These are phyloP conservation scores for Penicillium salamii DNA, from an alignment of 495 filamentous ascomycete species.

Conservation along the genomic window DNA sequence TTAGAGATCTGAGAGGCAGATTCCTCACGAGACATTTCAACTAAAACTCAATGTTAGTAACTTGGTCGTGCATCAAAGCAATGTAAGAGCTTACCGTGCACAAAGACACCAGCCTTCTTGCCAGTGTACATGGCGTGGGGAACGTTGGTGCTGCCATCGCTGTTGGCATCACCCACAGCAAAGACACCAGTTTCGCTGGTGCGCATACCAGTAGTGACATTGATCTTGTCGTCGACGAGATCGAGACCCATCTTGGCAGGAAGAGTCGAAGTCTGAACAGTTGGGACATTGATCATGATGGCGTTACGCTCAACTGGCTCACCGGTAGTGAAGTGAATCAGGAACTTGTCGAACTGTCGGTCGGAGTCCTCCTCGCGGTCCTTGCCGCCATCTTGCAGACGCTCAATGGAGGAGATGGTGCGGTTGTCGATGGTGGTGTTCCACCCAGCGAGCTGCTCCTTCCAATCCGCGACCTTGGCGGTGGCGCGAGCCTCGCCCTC, in stretches of 20 bases:
- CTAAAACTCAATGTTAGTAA: slow-evolving; percentile 13
- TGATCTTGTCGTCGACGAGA: slow-evolving; percentile 44
- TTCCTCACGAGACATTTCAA: slow-evolving; percentile 38
- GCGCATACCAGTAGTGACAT: slow-evolving; percentile 36
- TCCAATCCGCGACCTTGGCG: slow-evolving; percentile 40
- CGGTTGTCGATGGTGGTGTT: slow-evolving; percentile 53
- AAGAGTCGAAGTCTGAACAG: slow-evolving; percentile 39
- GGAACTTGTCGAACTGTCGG: slow-evolving; percentile 48
- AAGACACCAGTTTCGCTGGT: slow-evolving; percentile 52
- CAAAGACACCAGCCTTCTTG: slow-evolving; percentile 53
- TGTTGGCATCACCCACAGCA: slow-evolving; percentile 55
- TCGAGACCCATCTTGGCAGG: slow-evolving; percentile 39
- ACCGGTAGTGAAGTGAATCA: slow-evolving; percentile 51
- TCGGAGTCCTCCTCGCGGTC: slow-evolving; percentile 33
- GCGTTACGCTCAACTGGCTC: slow-evolving; percentile 41
- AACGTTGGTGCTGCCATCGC: slow-evolving; percentile 56
- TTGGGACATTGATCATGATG: slow-evolving; percentile 49
- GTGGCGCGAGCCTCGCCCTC: slow-evolving; percentile 35
- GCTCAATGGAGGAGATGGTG: slow-evolving; percentile 45
- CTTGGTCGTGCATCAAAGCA: not conserved
- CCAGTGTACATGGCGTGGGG: slow-evolving; percentile 58
- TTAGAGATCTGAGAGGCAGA: slow-evolving; percentile 32
- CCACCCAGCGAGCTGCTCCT: slow-evolving; percentile 44
- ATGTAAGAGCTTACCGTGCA: slow-evolving; percentile 47
- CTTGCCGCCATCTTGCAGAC: slow-evolving; percentile 40